Evolutionary conservation across 2,329 filamentous ascomycete species (phyloP), one percentile per base, ranked within the genome.

Genomic region (Aspergillus pseudoviridinutans): DNA sequence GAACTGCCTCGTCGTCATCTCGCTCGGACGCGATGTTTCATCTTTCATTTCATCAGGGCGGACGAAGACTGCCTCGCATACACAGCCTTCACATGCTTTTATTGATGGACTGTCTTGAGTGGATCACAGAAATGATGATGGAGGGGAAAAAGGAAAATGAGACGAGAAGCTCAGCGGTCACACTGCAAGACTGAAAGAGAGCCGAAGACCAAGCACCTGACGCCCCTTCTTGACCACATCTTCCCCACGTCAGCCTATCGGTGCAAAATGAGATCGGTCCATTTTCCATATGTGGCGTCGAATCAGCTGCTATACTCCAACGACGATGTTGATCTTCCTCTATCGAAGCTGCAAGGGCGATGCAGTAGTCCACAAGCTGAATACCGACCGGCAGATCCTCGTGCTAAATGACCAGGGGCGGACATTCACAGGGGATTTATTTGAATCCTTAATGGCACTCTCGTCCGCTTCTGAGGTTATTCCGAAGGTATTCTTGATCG

Each of bases 371-470:
- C 42, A 10, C 42, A 14, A 46, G 24, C n/a, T 46, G 42, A 46
- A 46, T 24, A 46, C 42, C 42, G 42, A 46, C 42, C 42, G 32
- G 42, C 42, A 46, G 42, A 46, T 46, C 42, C 8, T 46, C 42
- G 20, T 44, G 22, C 42, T 20, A n/a, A 27, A 41, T 42, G 47
- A 47, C 51, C 28, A 51, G 56, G 52, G 42, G 47, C 56, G 47
- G 54, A 17, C 9, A 55, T 57, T 41, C 46, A 44, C 55, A 59
- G 58, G 56, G 60, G 47, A 56, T 63, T 58, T 42, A 58, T 47
- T 51, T 53, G 44, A 56, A 20, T 35, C 27, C 44, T 28, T n/a
- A 17, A 28, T 49, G 17, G 38, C 22, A 46, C 7, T 24, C 20
- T 10, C n/a, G 20, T 22, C 42, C 42, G 42, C 22, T 46, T 24